Conservation (phyloP, 495 filamentous ascomycete species). For the Lasiosphaeris hirsuta region DNA sequence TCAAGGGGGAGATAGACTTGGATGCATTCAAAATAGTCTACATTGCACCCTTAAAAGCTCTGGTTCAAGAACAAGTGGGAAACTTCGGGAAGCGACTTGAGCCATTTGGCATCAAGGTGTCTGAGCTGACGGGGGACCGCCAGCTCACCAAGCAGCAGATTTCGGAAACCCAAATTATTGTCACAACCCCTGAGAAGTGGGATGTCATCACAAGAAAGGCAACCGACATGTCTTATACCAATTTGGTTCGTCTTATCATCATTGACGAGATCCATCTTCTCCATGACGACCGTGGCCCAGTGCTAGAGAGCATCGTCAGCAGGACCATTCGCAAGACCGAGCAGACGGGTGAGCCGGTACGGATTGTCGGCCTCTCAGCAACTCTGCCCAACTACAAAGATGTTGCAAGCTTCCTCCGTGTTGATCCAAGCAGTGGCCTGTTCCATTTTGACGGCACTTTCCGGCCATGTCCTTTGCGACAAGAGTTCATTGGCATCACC, state of each 20-base stretch:
- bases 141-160: constrained; percentile 99
- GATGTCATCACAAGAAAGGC: constrained; percentile 99
- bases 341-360: constrained; percentile 86
- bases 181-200: constrained; percentile 98
- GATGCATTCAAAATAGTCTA: constrained; percentile 98
- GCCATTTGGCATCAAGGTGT: constrained; percentile 85
- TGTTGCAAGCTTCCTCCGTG: constrained; percentile 92
- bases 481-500: constrained; percentile 97
- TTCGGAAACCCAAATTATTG: constrained; percentile 94
- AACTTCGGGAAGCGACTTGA: constrained; percentile 91
- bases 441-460: constrained; percentile 97
- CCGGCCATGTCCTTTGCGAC: constrained; percentile 85
- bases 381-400: constrained; percentile 96
- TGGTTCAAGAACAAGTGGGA: constrained; percentile 95
- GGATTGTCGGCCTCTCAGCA: constrained; percentile 88
- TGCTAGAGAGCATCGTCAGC: constrained; percentile 95
- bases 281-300: constrained; percentile 95
- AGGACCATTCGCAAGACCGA: constrained; percentile 89
- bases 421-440: constrained; percentile 77
- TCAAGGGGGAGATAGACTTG: constrained; percentile 84
- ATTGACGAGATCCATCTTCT: constrained; percentile 98
- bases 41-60: constrained; percentile 88
- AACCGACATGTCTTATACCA: constrained; percentile 94
- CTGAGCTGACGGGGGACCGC: constrained; percentile 93
- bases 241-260: constrained; percentile 88